Conservation (phyloP, 176 grass and related monocot species). For the Eragrostis nindensis region DNA sequence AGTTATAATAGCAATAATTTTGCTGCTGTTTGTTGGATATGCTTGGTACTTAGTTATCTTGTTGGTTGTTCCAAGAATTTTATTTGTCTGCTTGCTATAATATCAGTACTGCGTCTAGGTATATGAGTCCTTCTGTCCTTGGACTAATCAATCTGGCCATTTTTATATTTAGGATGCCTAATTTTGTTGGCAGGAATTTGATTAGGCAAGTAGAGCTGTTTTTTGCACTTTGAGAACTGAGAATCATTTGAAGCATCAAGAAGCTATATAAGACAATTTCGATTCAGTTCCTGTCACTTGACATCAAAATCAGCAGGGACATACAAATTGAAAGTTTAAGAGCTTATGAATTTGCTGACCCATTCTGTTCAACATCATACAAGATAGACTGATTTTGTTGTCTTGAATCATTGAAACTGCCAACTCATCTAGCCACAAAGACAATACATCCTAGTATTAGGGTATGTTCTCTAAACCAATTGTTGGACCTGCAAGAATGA, state of each 20-base stretch:
- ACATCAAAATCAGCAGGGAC: background rate
- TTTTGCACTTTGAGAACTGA: background rate
- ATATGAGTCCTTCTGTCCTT: background rate
- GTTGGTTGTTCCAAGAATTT: constrained; percentile 17
- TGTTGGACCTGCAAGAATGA: no score
- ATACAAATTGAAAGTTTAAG: background rate
- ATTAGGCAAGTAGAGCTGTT: background rate
- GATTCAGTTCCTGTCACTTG: background rate
- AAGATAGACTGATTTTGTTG: background rate
- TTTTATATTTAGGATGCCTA: background rate
- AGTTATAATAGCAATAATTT: constrained; percentile 40
- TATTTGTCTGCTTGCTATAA: background rate
- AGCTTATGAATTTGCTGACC: background rate
- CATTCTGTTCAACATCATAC: background rate
- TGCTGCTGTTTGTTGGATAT: constrained; percentile 29
- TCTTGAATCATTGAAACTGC: background rate
- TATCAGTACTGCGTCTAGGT: constrained; percentile 1
- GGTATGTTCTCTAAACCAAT: background rate
- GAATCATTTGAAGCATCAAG: background rate
- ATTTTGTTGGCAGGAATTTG: background rate
- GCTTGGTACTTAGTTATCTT: background rate
- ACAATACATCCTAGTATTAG: background rate
- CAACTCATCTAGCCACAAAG: background rate
- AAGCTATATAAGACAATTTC: background rate
- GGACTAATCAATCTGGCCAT: background rate